Evolutionary conservation across 2,329 filamentous ascomycete species (phyloP), one percentile per base, ranked within the genome.

Genomic region (Teratosphaeriaceae sp.): DNA sequence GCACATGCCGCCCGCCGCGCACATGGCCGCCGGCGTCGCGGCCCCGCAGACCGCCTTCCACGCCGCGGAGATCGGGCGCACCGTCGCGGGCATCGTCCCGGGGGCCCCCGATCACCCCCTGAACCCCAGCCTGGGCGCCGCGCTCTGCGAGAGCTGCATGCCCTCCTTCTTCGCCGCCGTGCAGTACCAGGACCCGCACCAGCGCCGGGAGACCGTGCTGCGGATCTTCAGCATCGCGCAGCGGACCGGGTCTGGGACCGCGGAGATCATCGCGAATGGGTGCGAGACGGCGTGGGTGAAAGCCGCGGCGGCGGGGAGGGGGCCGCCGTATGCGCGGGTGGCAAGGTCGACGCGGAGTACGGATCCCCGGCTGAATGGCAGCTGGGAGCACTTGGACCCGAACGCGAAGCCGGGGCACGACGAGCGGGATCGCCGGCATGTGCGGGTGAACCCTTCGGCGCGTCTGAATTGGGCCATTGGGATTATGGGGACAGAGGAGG

Each of bases 81-180:
- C 97, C 43, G 78, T 81, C 2, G 86, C 85, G 0, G 89, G 89
- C 5, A 70, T 81, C 33, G 54, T 71, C 60, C 63, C 72, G 52
- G 56, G 70, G 51, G 54, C 73, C 54, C 63, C 68, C 8, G 66
- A 74, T 19, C 61, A 68, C 2, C 76, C 79, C 24, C 76, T 95
- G 1, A 89, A 82, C 52, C 89, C 88, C 0, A 74, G 82, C 22
- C 75, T 94, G 20, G 88, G 85, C 5, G 85, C 85, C 0, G 86
- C 85, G 0, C 75, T 95, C 18, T 88, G 88, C 45, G 90, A 97
- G 64, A 79, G 80, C 54, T 81, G 80, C 3, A 84, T 96, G 56
- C 80, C 83, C 3, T 70, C 95, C 1, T 96, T 97, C 66, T 88
- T 96, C 48, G 84, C 88, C 1, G 90, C 79, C 3, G 79, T 97